Conservation (phyloP, 495 filamentous ascomycete genomes). For the Aspergillus hancockii region DNA sequence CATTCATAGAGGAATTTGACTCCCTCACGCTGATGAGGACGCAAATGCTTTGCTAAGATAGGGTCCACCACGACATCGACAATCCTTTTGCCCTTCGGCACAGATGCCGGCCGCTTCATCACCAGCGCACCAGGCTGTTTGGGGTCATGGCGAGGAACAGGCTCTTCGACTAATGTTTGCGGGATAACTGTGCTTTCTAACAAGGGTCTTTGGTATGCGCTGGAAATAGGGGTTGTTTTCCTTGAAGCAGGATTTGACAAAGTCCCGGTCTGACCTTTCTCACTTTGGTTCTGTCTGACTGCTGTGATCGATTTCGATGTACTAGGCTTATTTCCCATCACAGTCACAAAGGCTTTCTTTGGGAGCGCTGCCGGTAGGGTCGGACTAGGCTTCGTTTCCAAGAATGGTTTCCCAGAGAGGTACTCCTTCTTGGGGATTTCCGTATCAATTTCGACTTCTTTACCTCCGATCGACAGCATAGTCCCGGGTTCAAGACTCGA, state of each 20-base stretch:
- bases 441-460: constrained; percentile 73
- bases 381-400: constrained; percentile 31
- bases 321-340: constrained; percentile 16
- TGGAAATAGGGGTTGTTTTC: constrained; percentile 24
- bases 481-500: constrained; percentile 60
- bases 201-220: constrained; percentile 63
- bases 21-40: constrained; percentile 75
- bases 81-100: constrained; percentile 63
- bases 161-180: constrained; percentile 37
- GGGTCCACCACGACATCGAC: constrained; percentile 85
- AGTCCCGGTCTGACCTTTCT: not conserved
- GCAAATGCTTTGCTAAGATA: constrained; percentile 62
- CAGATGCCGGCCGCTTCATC: constrained; percentile 62
- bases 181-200: constrained; percentile 54
- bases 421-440: constrained; percentile 64
- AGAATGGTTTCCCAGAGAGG: constrained; percentile 56
- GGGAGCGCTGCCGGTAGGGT: constrained; percentile 13
- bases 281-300: not conserved
- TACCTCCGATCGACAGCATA: constrained; percentile 65
- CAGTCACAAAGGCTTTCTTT: constrained; percentile 27
- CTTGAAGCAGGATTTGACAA: constrained; percentile 24
- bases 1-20: constrained; percentile 82
- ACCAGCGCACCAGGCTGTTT: constrained; percentile 61
- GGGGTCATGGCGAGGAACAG: constrained; percentile 69
- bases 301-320: constrained; percentile 7